Evolutionary conservation across 75 land plant genomes (phyloP), one percentile per base, ranked within the genome.

Genomic region (Selaginella tamariscina): DNA sequence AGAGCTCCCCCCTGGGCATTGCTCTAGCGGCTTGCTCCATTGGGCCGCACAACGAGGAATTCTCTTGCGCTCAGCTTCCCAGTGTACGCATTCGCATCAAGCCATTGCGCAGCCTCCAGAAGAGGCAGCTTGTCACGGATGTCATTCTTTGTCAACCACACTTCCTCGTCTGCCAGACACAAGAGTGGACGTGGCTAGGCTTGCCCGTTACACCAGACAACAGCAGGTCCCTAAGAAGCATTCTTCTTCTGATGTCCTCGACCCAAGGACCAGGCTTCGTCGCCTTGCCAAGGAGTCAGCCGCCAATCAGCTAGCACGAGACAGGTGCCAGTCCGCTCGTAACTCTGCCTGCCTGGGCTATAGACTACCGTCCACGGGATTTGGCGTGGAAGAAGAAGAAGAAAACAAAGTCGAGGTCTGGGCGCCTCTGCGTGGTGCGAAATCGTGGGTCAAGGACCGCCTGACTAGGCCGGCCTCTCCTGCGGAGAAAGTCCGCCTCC

Each of bases 101-200:
- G 54, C 99, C 99, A 31, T 84, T 89, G 67, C 68, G 83, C 13
- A 95, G 97, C 57, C 30, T 95, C 26, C 77, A 82, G 68, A 76
- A 82, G 71, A 82, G 92, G 24, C 89, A 82, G 68, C 56, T 88
- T 33, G 89, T 91, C 13, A 60, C 90, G 28, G 83, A 91, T 84
- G 97, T 88, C 8, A 66, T 95, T 23, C 60, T 95, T 56, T 65
- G 73, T 31, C 78, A 81, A 44, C 99, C 99, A 28, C 82, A 74
- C 62, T 9, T 91, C 13, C 79, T 95, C 29, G 76, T 95, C n/a
- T 79, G 78, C 20, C 99, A 95, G 73, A 95, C 86, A 68, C 81
- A 78, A 76, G 89, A 95, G 69, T 95, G 82, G 75, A 71, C 97
- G 32, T 95, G 99, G 99, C 63, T 91, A 22, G 99, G 99, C 0